These are phyloP conservation scores for Kurtzmaniella quercitrusa DNA, from an alignment of 1,139 yeast genomes.

Conservation along the genomic window DNA sequence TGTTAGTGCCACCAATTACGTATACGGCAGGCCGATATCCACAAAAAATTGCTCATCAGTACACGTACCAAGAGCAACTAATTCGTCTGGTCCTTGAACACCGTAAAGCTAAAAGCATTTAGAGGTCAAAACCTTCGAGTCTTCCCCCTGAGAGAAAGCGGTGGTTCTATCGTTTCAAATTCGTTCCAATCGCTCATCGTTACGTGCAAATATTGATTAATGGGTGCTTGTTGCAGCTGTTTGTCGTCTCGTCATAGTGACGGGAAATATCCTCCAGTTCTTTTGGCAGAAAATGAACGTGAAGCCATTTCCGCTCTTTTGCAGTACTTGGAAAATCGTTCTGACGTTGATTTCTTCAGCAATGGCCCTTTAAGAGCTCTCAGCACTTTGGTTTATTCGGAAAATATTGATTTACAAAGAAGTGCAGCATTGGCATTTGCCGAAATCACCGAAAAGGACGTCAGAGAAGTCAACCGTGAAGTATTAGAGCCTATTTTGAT, in stretches of 20 bases:
- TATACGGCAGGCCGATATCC: background rate
- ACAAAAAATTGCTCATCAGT: background rate
- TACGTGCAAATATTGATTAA: constrained; percentile 18
- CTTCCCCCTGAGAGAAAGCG: too few species aligned
- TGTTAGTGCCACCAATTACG: background rate
- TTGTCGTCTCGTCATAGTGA: constrained; percentile 33
- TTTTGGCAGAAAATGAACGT: constrained; percentile 94
- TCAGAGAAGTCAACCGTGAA: constrained; percentile 83
- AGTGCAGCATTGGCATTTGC: constrained; percentile 99
- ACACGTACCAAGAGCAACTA: background rate
- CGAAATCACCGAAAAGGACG: constrained; percentile 95
- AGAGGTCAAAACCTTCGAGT: too few species aligned
- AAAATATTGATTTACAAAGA: constrained; percentile 89
- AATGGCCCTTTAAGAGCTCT: constrained; percentile 87
- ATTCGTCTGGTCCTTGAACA: background rate
- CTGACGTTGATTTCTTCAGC: constrained; percentile 88
- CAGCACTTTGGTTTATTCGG: constrained; percentile 89
- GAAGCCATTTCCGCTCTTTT: constrained; percentile 90
- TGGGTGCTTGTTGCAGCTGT: constrained; percentile 73
- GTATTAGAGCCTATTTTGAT: constrained; percentile 91
- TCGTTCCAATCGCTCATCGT: too few species aligned
- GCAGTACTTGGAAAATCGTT: constrained; percentile 78
- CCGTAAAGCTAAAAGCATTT: too few species aligned
- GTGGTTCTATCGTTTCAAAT: too few species aligned
- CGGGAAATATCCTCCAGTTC: constrained; percentile 62